Evolutionary conservation across 352 stramenopile genomes (phyloP).

Genomic region (Phytopythium montanum): DNA sequence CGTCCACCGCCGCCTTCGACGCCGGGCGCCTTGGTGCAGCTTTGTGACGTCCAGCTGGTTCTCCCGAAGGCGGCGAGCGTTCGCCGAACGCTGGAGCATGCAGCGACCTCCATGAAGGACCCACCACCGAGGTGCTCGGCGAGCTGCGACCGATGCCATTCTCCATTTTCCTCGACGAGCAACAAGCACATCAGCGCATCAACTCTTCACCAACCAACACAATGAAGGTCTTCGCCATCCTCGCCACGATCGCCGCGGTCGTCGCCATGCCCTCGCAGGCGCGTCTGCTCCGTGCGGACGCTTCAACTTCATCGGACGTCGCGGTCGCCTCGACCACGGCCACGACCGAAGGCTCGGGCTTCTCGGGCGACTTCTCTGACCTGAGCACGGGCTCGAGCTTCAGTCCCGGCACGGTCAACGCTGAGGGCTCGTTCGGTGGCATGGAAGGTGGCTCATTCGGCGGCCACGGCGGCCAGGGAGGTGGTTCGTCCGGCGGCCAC

Average conservation of each 20-base stretch:
- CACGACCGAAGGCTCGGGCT: constrained; percentile 1
- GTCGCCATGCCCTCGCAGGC: constrained; percentile 3
- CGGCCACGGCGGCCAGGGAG: background rate
- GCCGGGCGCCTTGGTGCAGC: background rate
- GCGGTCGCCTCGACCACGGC: background rate
- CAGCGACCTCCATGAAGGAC: background rate
- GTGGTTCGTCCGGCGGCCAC: background rate
- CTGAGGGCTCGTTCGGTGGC: too few species aligned
- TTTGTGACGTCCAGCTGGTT: constrained; percentile 2
- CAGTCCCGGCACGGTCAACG: constrained; percentile 1
- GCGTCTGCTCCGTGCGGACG: constrained; percentile 5
- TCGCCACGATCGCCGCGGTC: constrained; percentile 1
- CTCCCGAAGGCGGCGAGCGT: background rate
- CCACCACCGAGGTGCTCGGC: background rate
- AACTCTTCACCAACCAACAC: background rate
- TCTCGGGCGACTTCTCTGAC: constrained; percentile 6
- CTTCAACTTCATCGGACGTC: constrained; percentile 1
- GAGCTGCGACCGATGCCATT: constrained; percentile 1
- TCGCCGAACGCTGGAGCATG: background rate
- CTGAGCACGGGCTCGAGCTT: constrained; percentile 4
- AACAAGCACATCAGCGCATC: constrained; percentile 3
- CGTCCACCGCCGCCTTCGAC: background rate
- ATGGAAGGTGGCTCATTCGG: constrained; percentile 2
- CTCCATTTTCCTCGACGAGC: constrained; percentile 7
- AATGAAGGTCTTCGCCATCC: constrained; percentile 8